Evolutionary conservation across 805 yeast genomes (phyloP).

Genomic region (Groenewaldozyma tartarivorans): DNA sequence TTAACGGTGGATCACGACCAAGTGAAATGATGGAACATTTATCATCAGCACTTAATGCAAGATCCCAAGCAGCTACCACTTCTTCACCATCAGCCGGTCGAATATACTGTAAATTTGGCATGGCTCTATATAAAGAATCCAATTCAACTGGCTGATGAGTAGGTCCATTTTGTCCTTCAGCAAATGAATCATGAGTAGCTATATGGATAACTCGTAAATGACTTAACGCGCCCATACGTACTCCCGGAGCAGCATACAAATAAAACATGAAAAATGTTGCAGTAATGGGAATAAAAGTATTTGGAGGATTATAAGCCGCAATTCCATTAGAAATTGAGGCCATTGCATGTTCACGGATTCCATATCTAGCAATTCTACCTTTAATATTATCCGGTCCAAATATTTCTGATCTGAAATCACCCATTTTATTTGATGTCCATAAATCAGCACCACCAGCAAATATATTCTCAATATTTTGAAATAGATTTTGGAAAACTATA

Average conservation of each 20-base stretch:
- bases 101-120: constrained; percentile 41
- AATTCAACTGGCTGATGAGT: constrained; percentile 50
- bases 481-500: constrained; percentile 55
- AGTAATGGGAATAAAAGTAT: constrained; percentile 81
- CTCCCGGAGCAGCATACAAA: constrained; percentile 46
- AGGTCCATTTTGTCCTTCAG: constrained; percentile 51
- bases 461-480: constrained; percentile 68
- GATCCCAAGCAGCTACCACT: constrained; percentile 45
- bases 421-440: constrained; percentile 75
- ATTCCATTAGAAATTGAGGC: constrained; percentile 98
- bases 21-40: constrained; percentile 69
- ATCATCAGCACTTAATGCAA: constrained; percentile 44
- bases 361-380: constrained; percentile 94
- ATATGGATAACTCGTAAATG: constrained; percentile 40
- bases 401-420: constrained; percentile 85
- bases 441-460: constrained; percentile 98
- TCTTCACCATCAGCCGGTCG: constrained; percentile 48
- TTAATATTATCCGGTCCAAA: constrained; percentile 73
- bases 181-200: constrained; percentile 50
- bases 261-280: constrained; percentile 96
- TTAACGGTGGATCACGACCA: constrained; percentile 69
- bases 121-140: constrained; percentile 40
- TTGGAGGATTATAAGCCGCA: constrained; percentile 78
- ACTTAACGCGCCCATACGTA: constrained; percentile 40
- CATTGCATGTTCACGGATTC: constrained; percentile 99